Evolutionary conservation across 495 filamentous ascomycete species (phyloP).

Genomic region (Cenococcum geophilum): DNA sequence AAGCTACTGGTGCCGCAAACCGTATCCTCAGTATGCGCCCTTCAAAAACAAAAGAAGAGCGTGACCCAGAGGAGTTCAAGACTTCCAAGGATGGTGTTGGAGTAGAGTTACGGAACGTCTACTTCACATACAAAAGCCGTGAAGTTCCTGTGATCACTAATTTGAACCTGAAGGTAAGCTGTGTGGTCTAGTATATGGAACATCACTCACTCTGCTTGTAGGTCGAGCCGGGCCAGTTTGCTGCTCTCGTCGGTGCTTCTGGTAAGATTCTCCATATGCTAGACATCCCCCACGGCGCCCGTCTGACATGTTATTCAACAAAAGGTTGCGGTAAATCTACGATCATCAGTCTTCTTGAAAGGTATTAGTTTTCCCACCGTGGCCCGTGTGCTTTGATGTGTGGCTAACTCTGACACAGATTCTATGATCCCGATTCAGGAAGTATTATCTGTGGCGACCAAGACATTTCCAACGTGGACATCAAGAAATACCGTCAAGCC

Average conservation of each 20-base stretch:
- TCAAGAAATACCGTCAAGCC: constrained; percentile 23
- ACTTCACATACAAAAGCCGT: constrained; percentile 48
- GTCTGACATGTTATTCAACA: background rate
- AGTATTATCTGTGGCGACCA: constrained; percentile 23
- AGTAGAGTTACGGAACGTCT: constrained; percentile 71
- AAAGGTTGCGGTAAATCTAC: constrained; percentile 73
- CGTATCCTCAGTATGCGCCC: constrained; percentile 28
- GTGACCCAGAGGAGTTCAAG: constrained; percentile 6
- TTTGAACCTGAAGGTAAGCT: constrained; percentile 50
- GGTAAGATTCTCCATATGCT: constrained; percentile 27
- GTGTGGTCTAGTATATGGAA: background rate
- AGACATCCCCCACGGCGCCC: background rate
- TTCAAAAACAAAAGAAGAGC: background rate
- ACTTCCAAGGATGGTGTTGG: constrained; percentile 3
- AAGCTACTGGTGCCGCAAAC: constrained; percentile 29
- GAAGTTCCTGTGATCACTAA: constrained; percentile 58
- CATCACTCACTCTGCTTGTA: constrained; percentile 8
- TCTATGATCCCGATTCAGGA: constrained; percentile 49
- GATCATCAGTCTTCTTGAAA: constrained; percentile 71
- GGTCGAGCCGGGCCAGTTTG: constrained; percentile 69
- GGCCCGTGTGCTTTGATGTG: background rate
- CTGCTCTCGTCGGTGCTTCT: constrained; percentile 74
- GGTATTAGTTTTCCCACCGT: constrained; percentile 28
- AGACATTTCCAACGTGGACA: constrained; percentile 24
- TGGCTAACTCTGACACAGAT: constrained; percentile 32